Base-by-base conservation (phyloP, 1,139 yeast genomes). In the Geotrichum reessii region DNA sequence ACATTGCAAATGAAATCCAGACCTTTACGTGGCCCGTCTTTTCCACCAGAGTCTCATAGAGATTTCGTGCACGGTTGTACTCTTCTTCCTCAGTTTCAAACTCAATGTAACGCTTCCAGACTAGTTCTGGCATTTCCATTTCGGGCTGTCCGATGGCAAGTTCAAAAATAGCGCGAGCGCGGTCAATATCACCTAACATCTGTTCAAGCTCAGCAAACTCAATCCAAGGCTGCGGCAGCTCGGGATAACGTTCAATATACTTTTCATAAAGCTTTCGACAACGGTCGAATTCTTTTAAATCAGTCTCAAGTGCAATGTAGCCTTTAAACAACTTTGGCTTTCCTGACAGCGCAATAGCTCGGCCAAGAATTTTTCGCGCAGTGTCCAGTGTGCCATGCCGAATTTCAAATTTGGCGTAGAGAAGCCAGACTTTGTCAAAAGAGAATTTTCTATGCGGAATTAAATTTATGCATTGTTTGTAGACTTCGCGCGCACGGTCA, bases 351-450 rank as follows among this genome's bases (percentile, higher is more conserved):
- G 96, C 98, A 46, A 93, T 76, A 0, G 88, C 81, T 57, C 79
- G 76, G 0, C 98, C 97, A 24, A 91, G 71, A 1, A 87, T 73
- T 69, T 84, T 86, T 42, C 98, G 77, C 1, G 93, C 91, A 7
- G 71, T 70, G 0, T 71, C 42, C 9, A 88, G 61, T 47, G 75
- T 67, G 1, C 75, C 75, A 47, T 84, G 83, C 46, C 98, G 78
- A 4, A 91, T 72, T 69, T 89, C 95, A 74, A 87, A 91, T 59
- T 88, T 81, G 2, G 91, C 85, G 70, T 73, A 85, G 61, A 79
- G 72, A 3, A 83, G 78, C 97, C 97, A 92, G 1, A 87, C 67
- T 63, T 87, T 87, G 5, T 85, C 84, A 68, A 88, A 87, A 0
- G 89, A 81, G 64, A 89, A 84, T 1, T 65, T 59, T 55, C 77